Conservation (phyloP, 805 yeast species). For the Metahyphopichia silvanorum region DNA sequence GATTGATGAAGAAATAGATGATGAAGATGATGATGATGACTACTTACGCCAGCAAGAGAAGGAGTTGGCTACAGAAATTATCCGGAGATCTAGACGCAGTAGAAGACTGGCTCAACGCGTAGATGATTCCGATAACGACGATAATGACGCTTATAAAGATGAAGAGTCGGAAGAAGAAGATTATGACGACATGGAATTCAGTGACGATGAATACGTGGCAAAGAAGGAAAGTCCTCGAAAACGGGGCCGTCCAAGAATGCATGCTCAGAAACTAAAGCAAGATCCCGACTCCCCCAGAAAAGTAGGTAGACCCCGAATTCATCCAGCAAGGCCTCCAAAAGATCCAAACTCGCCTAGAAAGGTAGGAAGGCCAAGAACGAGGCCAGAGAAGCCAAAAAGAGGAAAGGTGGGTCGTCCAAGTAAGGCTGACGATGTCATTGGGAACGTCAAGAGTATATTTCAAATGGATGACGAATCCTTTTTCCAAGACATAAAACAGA, state of each 20-base stretch:
- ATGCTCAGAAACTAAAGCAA: constrained; percentile 1
- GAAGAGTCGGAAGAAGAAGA: constrained; percentile 4
- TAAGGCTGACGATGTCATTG: constrained; percentile 19
- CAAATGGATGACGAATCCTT: constrained; percentile 11
- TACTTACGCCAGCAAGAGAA: constrained; percentile 43
- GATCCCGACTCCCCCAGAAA: constrained; percentile 1
- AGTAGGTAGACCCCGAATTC: too few species aligned
- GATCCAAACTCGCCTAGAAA: constrained; percentile 2
- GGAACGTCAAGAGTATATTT: constrained; percentile 26
- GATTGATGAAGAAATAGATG: constrained; percentile 32
- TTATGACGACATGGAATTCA: constrained; percentile 3
- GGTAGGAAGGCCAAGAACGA: constrained; percentile 12
- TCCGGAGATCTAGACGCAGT: constrained; percentile 21
- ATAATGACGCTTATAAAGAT: constrained; percentile 1
- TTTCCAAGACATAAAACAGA: constrained; percentile 2
- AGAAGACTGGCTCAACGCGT: constrained; percentile 1
- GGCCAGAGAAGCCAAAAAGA: constrained; percentile 1
- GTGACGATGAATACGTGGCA: not conserved
- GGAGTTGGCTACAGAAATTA: constrained; percentile 42
- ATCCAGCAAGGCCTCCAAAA: too few species aligned
- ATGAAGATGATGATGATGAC: constrained; percentile 20
- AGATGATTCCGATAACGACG: constrained; percentile 6
- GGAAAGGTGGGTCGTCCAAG: constrained; percentile 25
- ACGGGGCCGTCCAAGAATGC: too few species aligned
- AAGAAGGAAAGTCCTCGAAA: not conserved